Evolutionary conservation across 2,329 filamentous ascomycete species (phyloP), one percentile per base, ranked within the genome.

Genomic region (Fusarium scirpi): DNA sequence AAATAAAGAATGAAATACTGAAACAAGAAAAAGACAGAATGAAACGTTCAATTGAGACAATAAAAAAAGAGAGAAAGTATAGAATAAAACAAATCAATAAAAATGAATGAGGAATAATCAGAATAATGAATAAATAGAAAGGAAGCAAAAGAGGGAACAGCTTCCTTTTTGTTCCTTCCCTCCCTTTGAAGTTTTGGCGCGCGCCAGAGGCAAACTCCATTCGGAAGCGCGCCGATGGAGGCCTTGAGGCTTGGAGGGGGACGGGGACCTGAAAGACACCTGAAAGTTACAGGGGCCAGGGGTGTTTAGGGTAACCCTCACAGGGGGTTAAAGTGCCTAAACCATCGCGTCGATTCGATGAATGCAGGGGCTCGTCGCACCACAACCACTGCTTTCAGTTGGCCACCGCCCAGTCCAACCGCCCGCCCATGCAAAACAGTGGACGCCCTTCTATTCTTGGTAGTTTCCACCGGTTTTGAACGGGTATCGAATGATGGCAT

Each of bases 311-410:
- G 18, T n/a, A n/a, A n/a, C 34, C 18, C 18, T 38, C 18, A 13
- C 51, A 46, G 13, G 46, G 53, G 60, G 27, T 15, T 27, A 29
- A 52, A 52, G 49, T 40, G 47, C 22, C 20, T 49, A 48, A 48
- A 32, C 20, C 54, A 65, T 65, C 52, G 53, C 24, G 58, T 65
- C 61, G 34, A 45, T 49, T 30, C 58, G 24, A 44, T 38, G 22
- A 29, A 63, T 65, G 62, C 72, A 74, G 72, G 72, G 72, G 72
- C 54, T 22, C 62, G 72, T 74, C 72, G 70, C 72, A 74, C 72
- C 62, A 74, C 67, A 62, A 66, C 67, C 61, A 52, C 60, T 65
- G 47, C 54, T 67, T 63, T 69, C 68, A 70, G 67, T 65, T 71
- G 56, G 46, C 49, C 68, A 70, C 67, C 67, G 66, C 47, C 49